Conservation (phyloP, 257 asterid species). For the Jacaranda copaia region DNA sequence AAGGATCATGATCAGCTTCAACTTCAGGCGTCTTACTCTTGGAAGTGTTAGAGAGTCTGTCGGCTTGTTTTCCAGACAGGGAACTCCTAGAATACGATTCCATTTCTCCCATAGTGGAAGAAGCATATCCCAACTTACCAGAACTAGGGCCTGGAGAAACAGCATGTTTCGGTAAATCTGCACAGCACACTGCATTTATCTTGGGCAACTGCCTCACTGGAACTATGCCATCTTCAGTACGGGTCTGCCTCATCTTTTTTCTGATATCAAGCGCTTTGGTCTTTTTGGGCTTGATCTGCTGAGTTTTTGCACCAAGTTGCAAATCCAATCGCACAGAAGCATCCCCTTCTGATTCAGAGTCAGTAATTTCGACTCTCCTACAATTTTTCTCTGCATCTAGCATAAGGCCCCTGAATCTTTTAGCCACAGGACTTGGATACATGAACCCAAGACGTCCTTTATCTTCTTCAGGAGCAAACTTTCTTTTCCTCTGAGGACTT, state of each 20-base stretch:
- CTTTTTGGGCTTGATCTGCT: constrained; percentile 42
- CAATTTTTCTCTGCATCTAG: constrained; percentile 40
- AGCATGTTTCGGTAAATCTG: constrained; percentile 32
- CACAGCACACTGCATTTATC: constrained; percentile 27
- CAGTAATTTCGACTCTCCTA: constrained; percentile 42
- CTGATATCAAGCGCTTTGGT: constrained; percentile 36
- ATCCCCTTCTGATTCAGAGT: constrained; percentile 47
- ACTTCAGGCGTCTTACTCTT: constrained; percentile 49
- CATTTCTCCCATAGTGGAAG: constrained; percentile 34
- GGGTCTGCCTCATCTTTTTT: constrained; percentile 41
- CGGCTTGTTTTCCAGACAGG: constrained; percentile 34
- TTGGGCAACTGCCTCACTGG: constrained; percentile 30
- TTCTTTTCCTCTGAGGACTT: constrained; percentile 61
- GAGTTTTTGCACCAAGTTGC: constrained; percentile 33
- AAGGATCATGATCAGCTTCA: constrained; percentile 37
- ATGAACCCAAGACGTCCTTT: constrained; percentile 29
- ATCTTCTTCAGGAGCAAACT: constrained; percentile 47
- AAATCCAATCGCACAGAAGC: constrained; percentile 34
- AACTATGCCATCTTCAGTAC: constrained; percentile 35
- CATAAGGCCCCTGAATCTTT: constrained; percentile 42
- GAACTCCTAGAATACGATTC: constrained; percentile 31
- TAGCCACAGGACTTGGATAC: constrained; percentile 34
- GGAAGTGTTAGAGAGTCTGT: constrained; percentile 31
- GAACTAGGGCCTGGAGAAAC: constrained; percentile 31
- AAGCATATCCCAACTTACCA: constrained; percentile 30